phyloP scores from a whole-genome alignment of 2,329 filamentous ascomycete species.

The Exophiala dermatitidis region DNA sequence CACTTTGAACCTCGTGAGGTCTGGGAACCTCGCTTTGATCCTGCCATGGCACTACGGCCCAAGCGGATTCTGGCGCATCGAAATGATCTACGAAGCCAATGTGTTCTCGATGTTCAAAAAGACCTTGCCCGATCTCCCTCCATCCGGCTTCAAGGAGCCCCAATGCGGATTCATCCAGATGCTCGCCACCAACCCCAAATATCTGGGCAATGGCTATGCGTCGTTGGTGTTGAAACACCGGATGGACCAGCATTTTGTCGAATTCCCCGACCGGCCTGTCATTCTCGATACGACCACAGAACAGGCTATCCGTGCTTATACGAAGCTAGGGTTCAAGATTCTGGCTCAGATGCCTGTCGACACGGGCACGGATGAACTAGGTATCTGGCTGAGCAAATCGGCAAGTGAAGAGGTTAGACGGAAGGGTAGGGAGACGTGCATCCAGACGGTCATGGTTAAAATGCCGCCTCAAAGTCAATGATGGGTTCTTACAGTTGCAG shows the following conservation, averaged over 20 bases:
- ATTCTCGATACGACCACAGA: constrained; percentile 17
- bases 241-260: constrained; percentile 11
- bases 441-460: constrained; percentile 16
- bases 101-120: constrained; percentile 13
- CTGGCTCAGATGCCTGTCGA: constrained; percentile 11
- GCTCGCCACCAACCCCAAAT: constrained; percentile 14
- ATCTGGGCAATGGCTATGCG: constrained; percentile 11
- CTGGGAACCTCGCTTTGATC: constrained; percentile 11
- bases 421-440: constrained; percentile 11
- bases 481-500: too few relatives aligned
- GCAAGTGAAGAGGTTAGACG: constrained; percentile 6
- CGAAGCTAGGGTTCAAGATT: constrained; percentile 13
- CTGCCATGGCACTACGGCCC: constrained; percentile 18
- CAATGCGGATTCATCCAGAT: constrained; percentile 21
- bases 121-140: constrained; percentile 9
- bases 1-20: constrained; percentile 7
- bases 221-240: constrained; percentile 12
- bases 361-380: constrained; percentile 13
- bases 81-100: constrained; percentile 15
- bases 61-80: constrained; percentile 14
- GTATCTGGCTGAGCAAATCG: constrained; percentile 8
- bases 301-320: constrained; percentile 12
- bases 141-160: constrained; percentile 3
- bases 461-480: neutral
- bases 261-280: constrained; percentile 13